Evolutionary conservation across 2,329 filamentous ascomycete species (phyloP).

Genomic region (Didymella segeticola): DNA sequence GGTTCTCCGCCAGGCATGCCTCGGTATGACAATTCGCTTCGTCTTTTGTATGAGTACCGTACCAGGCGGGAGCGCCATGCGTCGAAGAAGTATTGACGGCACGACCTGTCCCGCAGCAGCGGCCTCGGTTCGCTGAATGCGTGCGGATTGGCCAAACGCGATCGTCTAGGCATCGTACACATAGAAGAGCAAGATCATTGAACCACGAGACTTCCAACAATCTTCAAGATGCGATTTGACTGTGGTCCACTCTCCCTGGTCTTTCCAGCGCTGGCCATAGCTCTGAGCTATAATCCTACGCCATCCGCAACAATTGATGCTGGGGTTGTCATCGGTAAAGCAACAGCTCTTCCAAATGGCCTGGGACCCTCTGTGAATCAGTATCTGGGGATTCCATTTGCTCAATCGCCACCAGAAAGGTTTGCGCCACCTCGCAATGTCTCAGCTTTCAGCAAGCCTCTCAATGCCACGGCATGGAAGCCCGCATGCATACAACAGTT

Average conservation of each 20-base stretch:
- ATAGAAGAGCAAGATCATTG: background rate
- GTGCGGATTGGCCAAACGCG: background rate
- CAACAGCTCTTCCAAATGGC: constrained; percentile 30
- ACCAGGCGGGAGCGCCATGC: constrained; percentile 1
- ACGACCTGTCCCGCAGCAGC: background rate
- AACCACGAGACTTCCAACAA: background rate
- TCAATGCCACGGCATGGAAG: constrained; percentile 26
- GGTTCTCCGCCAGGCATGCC: background rate
- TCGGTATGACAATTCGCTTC: constrained; percentile 1
- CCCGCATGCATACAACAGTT: constrained; percentile 39
- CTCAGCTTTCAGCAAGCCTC: constrained; percentile 18
- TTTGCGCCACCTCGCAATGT: constrained; percentile 30
- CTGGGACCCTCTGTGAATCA: constrained; percentile 32
- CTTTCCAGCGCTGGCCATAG: background rate
- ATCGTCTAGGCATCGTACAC: background rate
- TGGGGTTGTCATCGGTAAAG: constrained; percentile 35
- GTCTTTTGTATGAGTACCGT: background rate
- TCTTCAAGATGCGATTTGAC: constrained; percentile 6
- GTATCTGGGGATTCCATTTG: constrained; percentile 42
- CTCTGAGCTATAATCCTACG: constrained; percentile 8
- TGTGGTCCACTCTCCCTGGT: background rate
- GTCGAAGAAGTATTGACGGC: constrained; percentile 6
- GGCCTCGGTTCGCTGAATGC: background rate
- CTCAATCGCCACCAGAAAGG: constrained; percentile 33
- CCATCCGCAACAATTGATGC: constrained; percentile 35